Conservation (phyloP, 2,329 filamentous ascomycete species). For the Hymenoscyphus infarciens region DNA sequence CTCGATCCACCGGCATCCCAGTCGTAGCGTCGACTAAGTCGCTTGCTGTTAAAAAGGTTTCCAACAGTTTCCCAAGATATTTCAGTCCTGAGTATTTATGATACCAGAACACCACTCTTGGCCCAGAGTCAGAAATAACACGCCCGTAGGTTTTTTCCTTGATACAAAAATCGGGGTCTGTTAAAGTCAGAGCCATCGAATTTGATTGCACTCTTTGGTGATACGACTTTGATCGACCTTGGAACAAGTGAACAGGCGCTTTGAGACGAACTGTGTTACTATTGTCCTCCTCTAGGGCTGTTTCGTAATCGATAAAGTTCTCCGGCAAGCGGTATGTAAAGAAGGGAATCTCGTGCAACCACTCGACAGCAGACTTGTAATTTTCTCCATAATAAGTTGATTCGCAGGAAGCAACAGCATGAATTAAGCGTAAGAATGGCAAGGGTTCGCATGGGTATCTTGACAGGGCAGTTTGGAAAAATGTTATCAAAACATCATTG, state of each 20-base stretch:
- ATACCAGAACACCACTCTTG: constrained; percentile 71
- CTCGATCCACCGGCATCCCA: constrained; percentile 47
- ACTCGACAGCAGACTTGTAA: constrained; percentile 51
- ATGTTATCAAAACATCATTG: constrained; percentile 44
- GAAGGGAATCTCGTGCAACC: constrained; percentile 65
- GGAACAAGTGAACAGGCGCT: constrained; percentile 62
- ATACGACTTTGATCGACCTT: constrained; percentile 33
- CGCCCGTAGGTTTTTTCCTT: constrained; percentile 63
- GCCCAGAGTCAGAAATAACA: constrained; percentile 74
- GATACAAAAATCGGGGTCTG: constrained; percentile 53
- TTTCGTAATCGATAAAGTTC: constrained; percentile 69
- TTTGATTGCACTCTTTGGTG: constrained; percentile 10
- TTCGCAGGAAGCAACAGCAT: constrained; percentile 55
- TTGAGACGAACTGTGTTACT: constrained; percentile 71
- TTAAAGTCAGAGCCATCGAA: constrained; percentile 28
- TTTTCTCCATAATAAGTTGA: constrained; percentile 34
- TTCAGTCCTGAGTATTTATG: constrained; percentile 74
- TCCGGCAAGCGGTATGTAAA: constrained; percentile 76
- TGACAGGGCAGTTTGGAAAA: constrained; percentile 56
- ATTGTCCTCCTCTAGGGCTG: constrained; percentile 82
- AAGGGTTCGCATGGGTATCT: constrained; percentile 84
- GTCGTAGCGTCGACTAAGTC: constrained; percentile 43
- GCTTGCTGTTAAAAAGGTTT: constrained; percentile 59
- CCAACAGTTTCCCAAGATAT: constrained; percentile 72
- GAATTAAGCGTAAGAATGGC: constrained; percentile 72